A percentile compares a stretch with the other conserved stretches of the same genome.
These are phyloP conservation scores for Camellia granthamiana DNA, from an alignment of 148 eudicot species.

Conservation along the genomic window DNA sequence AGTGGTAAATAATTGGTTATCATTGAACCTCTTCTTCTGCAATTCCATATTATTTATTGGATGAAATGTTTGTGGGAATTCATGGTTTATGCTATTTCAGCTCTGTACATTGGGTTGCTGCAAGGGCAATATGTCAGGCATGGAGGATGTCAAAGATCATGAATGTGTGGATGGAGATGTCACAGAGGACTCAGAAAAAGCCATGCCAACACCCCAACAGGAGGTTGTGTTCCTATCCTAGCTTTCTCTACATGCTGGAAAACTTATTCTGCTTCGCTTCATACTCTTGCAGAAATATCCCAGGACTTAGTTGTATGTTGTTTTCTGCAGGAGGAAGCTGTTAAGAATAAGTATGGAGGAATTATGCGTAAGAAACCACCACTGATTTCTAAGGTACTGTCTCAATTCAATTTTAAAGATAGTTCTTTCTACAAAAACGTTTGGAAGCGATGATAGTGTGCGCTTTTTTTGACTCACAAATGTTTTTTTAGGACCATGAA, in stretches of 20 bases:
- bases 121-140: constrained; percentile 45
- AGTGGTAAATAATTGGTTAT: not conserved
- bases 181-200: constrained; percentile 43
- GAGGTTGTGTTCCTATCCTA: constrained; percentile 48
- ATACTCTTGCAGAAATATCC: constrained; percentile 2
- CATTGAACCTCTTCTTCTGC: not conserved
- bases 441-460: not conserved
- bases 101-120: constrained; percentile 8
- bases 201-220: constrained; percentile 59
- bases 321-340: constrained; percentile 59
- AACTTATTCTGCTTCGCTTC: constrained; percentile 1
- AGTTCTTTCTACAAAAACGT: not conserved
- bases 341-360: constrained; percentile 92
- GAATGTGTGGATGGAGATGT: constrained; percentile 25
- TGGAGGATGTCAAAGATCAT: constrained; percentile 43
- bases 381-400: constrained; percentile 82
- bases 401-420: not conserved
- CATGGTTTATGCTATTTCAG: constrained; percentile 23
- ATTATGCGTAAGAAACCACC: constrained; percentile 88
- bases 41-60: not conserved
- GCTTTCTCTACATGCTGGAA: not conserved
- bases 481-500: constrained; percentile 78
- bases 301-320: constrained; percentile 9
- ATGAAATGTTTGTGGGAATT: not conserved
- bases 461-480: not conserved